Conservation (phyloP, 441 rosid species). For the Eutrema salsugineum region DNA sequence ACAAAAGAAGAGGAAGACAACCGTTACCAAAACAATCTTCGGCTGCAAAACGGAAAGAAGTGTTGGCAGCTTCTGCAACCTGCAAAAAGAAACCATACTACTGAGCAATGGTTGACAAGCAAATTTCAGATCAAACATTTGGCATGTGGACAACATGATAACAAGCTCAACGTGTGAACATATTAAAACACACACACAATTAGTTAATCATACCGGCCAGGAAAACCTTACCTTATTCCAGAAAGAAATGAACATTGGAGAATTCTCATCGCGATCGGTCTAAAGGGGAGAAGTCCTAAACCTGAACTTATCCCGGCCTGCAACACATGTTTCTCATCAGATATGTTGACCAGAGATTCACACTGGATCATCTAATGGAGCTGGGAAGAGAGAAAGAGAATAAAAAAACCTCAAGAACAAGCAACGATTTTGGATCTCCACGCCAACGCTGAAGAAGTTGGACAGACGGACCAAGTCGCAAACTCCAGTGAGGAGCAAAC, state of each 20-base stretch:
- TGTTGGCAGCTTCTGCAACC: slow-evolving; percentile 46
- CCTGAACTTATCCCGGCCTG: slow-evolving; percentile 57
- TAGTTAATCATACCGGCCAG: not conserved
- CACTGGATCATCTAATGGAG: not conserved
- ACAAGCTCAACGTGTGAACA: not conserved
- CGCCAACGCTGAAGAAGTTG: slow-evolving; percentile 75
- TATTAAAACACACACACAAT: not conserved
- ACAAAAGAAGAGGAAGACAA: not conserved
- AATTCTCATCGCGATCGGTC: slow-evolving; percentile 72
- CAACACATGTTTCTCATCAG: slow-evolving; percentile 26
- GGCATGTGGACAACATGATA: not conserved
- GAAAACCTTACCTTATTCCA: slow-evolving; percentile 54
- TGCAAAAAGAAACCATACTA: slow-evolving; percentile 20
- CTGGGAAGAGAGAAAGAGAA: not conserved
- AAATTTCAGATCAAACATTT: not conserved
- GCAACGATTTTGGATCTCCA: slow-evolving; percentile 62
- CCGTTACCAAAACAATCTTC: slow-evolving; percentile 57
- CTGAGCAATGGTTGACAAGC: slow-evolving; percentile 5
- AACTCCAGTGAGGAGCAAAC: slow-evolving; percentile 78
- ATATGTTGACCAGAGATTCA: not conserved
- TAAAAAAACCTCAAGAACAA: slow-evolving; percentile 66
- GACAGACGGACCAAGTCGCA: slow-evolving; percentile 79
- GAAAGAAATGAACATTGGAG: slow-evolving; percentile 81
- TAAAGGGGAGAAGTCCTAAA: slow-evolving; percentile 74
- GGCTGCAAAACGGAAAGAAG: slow-evolving; percentile 60